Conservation (phyloP, 1,284 basidiomycete species). For the Heterobasidion occidentale region DNA sequence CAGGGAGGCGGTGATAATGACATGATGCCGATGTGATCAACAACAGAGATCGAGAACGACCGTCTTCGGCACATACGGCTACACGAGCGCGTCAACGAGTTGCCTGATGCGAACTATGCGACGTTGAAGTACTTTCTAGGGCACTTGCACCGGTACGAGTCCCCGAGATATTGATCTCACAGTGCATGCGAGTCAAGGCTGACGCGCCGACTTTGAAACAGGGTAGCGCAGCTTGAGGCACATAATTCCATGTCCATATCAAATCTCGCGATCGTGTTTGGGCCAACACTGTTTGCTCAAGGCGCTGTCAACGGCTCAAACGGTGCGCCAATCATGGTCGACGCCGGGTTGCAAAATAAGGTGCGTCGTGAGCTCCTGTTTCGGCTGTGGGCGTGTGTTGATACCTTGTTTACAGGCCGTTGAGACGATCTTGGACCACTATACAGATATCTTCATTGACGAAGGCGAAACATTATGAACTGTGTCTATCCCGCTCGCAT, state of each 20-base stretch:
- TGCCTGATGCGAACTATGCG: slow-evolving; percentile 97
- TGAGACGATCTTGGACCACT: slow-evolving; percentile 83
- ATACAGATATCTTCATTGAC: slow-evolving; percentile 81
- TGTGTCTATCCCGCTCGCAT: background rate
- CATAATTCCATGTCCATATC: slow-evolving; percentile 92
- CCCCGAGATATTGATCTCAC: background rate
- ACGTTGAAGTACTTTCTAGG: slow-evolving; percentile 95
- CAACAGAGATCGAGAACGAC: slow-evolving; percentile 85
- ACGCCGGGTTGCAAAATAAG: slow-evolving; percentile 62
- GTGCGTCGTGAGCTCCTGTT: slow-evolving; percentile 23
- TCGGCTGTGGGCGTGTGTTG: background rate
- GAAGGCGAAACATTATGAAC: slow-evolving; percentile 34
- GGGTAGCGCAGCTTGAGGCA: slow-evolving; percentile 66
- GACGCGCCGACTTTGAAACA: slow-evolving; percentile 20
- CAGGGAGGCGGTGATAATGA: background rate
- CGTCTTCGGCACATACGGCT: slow-evolving; percentile 89
- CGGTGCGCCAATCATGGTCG: slow-evolving; percentile 35
- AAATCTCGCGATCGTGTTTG: slow-evolving; percentile 96
- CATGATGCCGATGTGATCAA: background rate
- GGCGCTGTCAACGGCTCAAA: slow-evolving; percentile 19
- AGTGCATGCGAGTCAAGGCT: background rate
- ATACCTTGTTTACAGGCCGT: slow-evolving; percentile 46
- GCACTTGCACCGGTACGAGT: slow-evolving; percentile 77
- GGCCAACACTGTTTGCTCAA: slow-evolving; percentile 85
- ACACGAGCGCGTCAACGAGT: slow-evolving; percentile 95